Conservation (phyloP, 352 stramenopile genomes). For the Globisporangium paddicum region DNA sequence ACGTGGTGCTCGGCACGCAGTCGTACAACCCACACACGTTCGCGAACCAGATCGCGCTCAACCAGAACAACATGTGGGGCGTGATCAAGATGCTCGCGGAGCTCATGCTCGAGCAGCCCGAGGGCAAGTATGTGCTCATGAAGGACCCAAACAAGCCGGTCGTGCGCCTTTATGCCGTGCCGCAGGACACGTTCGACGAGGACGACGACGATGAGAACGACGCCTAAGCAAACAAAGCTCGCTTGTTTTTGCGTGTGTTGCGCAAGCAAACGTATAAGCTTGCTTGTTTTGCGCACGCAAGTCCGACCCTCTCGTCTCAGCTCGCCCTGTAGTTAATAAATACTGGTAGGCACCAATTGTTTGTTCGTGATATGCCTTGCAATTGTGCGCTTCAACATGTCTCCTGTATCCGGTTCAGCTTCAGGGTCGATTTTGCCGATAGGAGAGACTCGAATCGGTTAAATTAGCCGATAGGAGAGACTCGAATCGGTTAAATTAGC, state of each 20-base stretch:
- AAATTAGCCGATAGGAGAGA: too few relatives aligned
- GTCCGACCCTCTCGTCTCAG: too few relatives aligned
- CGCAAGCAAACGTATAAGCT: not conserved
- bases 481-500: too few relatives aligned
- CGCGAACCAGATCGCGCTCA: conserved; percentile 96
- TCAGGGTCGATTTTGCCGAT: too few relatives aligned
- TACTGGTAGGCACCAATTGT: too few relatives aligned
- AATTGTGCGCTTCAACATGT: too few relatives aligned
- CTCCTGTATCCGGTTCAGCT: too few relatives aligned
- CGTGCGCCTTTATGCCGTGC: conserved; percentile 96
- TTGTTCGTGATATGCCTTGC: too few relatives aligned
- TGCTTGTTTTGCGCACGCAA: too few relatives aligned
- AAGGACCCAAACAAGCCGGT: conserved; percentile 98
- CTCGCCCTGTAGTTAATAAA: too few relatives aligned
- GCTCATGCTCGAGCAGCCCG: conserved; percentile 91
- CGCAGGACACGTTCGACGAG: conserved; percentile 94
- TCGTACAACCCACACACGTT: conserved; percentile 97
- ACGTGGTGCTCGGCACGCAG: conserved; percentile 95
- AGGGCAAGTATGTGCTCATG: conserved; percentile 99
- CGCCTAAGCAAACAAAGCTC: conserved; percentile 16
- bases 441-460: too few relatives aligned
- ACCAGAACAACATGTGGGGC: conserved; percentile 98
- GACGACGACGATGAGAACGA: conserved; percentile 76
- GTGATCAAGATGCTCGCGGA: conserved; percentile 94
- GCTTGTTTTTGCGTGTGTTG: not conserved